These are phyloP conservation scores for Cytospora chrysosperma DNA, from an alignment of 2,329 filamentous ascomycete genomes.

Conservation along the genomic window DNA sequence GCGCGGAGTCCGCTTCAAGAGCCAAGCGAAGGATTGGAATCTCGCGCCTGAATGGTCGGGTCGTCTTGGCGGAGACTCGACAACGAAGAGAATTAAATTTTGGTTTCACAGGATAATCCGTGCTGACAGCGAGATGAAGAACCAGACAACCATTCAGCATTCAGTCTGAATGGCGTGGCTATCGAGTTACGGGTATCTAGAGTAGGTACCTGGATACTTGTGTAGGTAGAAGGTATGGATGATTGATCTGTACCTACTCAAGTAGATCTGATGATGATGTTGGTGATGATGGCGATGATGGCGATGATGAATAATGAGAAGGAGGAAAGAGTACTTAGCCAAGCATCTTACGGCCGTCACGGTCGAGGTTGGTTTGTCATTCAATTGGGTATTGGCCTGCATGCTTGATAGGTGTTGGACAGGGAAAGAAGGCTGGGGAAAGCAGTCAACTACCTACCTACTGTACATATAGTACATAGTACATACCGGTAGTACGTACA, in stretches of 20 bases:
- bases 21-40: slow-evolving; percentile 17
- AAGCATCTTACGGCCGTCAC: background rate
- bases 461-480: background rate
- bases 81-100: background rate
- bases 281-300: background rate
- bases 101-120: background rate
- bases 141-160: background rate
- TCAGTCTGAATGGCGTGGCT: background rate
- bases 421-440: slow-evolving; percentile 24
- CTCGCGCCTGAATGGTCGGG: slow-evolving; percentile 15
- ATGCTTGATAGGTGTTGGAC: slow-evolving; percentile 9
- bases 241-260: no score
- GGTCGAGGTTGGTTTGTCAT: background rate
- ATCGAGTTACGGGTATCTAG: background rate
- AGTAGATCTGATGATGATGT: no score
- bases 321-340: background rate
- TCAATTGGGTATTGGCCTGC: background rate
- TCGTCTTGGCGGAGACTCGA: slow-evolving; percentile 10
- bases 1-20: background rate
- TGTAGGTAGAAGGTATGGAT: no score
- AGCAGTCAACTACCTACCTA: background rate
- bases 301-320: background rate
- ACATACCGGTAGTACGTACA: background rate
- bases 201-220: no score
- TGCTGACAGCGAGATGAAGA: background rate